Conservation (phyloP, 331 rosid genomes). For the Acacia concinna region DNA sequence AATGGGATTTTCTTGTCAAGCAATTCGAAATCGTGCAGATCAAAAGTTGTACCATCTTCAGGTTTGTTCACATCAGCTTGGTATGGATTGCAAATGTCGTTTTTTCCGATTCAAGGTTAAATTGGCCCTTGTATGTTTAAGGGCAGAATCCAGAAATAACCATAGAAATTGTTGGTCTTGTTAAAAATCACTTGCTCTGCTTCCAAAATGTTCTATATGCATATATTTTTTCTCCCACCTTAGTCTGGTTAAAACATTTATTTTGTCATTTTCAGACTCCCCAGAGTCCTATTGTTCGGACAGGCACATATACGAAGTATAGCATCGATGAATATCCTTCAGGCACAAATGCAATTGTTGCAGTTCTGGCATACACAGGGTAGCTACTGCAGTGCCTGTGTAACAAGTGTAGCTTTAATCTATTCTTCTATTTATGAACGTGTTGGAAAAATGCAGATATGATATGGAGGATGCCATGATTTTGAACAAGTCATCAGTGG, state of each 20-base stretch:
- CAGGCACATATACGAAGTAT: constrained; percentile 67
- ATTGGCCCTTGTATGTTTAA: constrained; percentile 17
- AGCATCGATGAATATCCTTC: constrained; percentile 80
- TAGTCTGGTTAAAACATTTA: not conserved
- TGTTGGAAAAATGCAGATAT: constrained; percentile 49
- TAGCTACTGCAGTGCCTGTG: constrained; percentile 41
- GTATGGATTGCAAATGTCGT: constrained; percentile 9
- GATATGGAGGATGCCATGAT: constrained; percentile 99
- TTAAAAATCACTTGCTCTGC: constrained; percentile 5
- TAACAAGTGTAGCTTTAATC: constrained; percentile 9
- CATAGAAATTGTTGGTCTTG: constrained; percentile 15
- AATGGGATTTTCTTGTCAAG: constrained; percentile 88
- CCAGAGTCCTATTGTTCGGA: constrained; percentile 88
- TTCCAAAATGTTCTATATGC: not conserved
- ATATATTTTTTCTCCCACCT: constrained; percentile 7
- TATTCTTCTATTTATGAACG: constrained; percentile 9
- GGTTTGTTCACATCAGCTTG: constrained; percentile 49
- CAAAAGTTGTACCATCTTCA: constrained; percentile 93
- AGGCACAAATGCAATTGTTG: constrained; percentile 97
- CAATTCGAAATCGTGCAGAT: constrained; percentile 81
- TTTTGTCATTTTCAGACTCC: constrained; percentile 76
- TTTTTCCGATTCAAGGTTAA: not conserved
- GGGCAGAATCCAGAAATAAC: not conserved
- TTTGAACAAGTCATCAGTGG: constrained; percentile 91
- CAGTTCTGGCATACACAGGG: constrained; percentile 97